A percentile compares a stretch with the other conserved stretches of the same genome.
Conservation (phyloP, 2,329 filamentous ascomycete species). For the Thyridium curvatum region DNA sequence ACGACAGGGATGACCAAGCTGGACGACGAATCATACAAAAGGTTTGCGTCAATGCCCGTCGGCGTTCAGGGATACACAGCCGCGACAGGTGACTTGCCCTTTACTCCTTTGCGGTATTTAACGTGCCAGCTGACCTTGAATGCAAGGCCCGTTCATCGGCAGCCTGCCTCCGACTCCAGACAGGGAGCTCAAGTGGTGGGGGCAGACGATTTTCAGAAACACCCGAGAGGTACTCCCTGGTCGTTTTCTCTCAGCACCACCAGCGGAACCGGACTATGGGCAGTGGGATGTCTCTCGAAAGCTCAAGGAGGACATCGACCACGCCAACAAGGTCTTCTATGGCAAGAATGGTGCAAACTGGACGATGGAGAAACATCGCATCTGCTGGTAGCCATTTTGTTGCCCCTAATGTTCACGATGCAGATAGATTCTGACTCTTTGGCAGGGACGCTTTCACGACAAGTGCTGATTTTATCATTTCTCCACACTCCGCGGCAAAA, state of each 20-base stretch:
- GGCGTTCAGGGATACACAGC: constrained; percentile 34
- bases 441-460: constrained; percentile 59
- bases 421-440: background rate
- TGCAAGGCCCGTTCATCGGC: constrained; percentile 43
- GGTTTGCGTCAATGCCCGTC: constrained; percentile 43
- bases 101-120: background rate
- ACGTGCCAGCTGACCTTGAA: constrained; percentile 20
- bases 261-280: constrained; percentile 47
- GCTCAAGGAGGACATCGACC: constrained; percentile 52
- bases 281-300: constrained; percentile 54
- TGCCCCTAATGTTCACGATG: background rate
- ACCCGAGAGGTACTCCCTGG: constrained; percentile 45
- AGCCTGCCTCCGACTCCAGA: constrained; percentile 47
- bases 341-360: constrained; percentile 47
- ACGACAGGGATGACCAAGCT: constrained; percentile 52
- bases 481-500: constrained; percentile 41
- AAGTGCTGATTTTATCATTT: constrained; percentile 56
- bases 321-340: constrained; percentile 52
- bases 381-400: constrained; percentile 54
- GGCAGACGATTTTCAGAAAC: constrained; percentile 53
- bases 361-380: constrained; percentile 55
- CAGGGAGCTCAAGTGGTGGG: constrained; percentile 54
- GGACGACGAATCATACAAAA: constrained; percentile 34
- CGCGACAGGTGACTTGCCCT: background rate
- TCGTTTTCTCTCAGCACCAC: constrained; percentile 49